Percentiles rank a stretch among this genome's conserved stretches.
phyloP scores from a whole-genome alignment of 371 early-diverging fungal genomes.

The Nematocida sp. region DNA sequence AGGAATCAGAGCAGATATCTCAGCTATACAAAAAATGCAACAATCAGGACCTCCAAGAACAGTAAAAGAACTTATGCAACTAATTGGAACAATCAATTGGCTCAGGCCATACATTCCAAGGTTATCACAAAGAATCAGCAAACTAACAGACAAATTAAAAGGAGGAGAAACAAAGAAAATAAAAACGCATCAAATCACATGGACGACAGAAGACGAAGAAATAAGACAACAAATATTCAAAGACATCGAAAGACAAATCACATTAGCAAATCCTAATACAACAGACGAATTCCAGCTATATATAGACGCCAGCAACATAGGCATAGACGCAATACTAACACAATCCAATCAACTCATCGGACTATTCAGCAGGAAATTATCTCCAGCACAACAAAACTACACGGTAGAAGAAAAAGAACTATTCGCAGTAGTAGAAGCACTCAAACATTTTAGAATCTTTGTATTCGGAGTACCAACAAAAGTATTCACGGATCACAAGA shows the following conservation, averaged over 20 bases:
- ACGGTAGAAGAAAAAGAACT: slow-evolving; percentile 52
- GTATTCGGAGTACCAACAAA: slow-evolving; percentile 39
- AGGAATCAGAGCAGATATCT: slow-evolving; percentile 56
- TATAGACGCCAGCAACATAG: slow-evolving; percentile 66
- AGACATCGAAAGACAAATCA: not conserved
- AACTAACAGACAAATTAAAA: slow-evolving; percentile 8
- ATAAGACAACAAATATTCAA: not conserved
- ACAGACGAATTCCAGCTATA: slow-evolving; percentile 52
- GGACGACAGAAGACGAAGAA: not conserved
- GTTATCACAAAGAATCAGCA: not conserved
- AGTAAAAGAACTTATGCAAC: slow-evolving; percentile 62
- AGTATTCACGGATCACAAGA: slow-evolving; percentile 56
- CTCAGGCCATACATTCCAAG: slow-evolving; percentile 54
- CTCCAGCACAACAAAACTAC: slow-evolving; percentile 38
- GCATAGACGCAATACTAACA: slow-evolving; percentile 64
- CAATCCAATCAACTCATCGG: slow-evolving; percentile 61
- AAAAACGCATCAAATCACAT: too few relatives aligned
- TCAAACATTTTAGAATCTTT: slow-evolving; percentile 17
- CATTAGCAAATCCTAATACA: slow-evolving; percentile 55
- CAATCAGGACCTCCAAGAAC: slow-evolving; percentile 35
- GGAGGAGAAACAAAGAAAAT: not conserved
- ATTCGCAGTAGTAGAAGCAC: slow-evolving; percentile 61
- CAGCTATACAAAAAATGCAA: slow-evolving; percentile 60
- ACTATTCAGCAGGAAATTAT: slow-evolving; percentile 51
- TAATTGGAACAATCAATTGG: slow-evolving; percentile 66